Conservation (phyloP, 306 rosid species). For the Heteromeles arbutifolia region DNA sequence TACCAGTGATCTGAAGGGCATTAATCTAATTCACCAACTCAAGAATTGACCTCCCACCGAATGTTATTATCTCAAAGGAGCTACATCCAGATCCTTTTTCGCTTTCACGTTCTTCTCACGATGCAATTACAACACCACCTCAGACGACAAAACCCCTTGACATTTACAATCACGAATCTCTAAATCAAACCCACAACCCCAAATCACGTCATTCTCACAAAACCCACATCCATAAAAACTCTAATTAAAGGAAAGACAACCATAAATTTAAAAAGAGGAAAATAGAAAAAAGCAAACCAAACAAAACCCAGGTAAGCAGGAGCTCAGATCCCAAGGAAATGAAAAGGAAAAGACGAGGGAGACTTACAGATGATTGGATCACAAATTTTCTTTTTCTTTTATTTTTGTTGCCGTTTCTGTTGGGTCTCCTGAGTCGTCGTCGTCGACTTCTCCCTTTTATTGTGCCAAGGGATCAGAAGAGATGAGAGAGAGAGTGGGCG, state of each 20-base stretch:
- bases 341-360: neutral
- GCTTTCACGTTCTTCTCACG: neutral
- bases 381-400: neutral
- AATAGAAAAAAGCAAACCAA: neutral
- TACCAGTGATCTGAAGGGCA: neutral
- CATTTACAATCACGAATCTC: neutral
- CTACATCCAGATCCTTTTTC: neutral
- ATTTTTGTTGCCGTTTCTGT: neutral
- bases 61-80: neutral
- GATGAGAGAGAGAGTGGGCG: neutral
- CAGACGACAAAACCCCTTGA: neutral
- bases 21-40: neutral
- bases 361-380: slow-evolving; percentile 1
- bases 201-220: neutral
- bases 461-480: neutral
- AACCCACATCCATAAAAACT: neutral
- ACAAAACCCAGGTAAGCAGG: neutral
- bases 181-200: neutral
- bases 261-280: neutral
- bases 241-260: neutral
- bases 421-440: neutral
- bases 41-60: neutral
- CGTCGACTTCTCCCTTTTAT: neutral
- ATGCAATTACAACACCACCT: neutral
- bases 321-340: slow-evolving; percentile 16